phyloP scores from a whole-genome alignment of 495 filamentous ascomycete genomes.

The Trichoderma orchidacearum region DNA sequence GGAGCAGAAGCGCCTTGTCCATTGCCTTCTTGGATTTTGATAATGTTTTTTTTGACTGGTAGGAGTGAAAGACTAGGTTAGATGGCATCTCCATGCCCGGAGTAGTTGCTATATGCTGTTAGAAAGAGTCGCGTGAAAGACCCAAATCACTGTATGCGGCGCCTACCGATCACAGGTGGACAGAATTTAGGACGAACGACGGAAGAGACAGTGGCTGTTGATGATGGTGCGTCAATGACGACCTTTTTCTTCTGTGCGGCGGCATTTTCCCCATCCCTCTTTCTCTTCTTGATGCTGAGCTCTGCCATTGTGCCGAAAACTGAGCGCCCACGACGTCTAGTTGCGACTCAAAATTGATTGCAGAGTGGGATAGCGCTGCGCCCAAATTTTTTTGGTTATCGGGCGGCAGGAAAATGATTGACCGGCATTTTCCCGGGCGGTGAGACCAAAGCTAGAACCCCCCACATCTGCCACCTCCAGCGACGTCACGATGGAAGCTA shows the following conservation, averaged over 20 bases:
- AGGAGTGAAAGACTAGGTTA: slow-evolving; percentile 47
- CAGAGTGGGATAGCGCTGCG: slow-evolving; percentile 4
- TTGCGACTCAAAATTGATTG: background rate
- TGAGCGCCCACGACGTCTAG: background rate
- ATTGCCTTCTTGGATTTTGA: slow-evolving; percentile 31
- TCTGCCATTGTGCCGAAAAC: slow-evolving; percentile 31
- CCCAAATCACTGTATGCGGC: background rate
- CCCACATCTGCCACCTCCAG: background rate
- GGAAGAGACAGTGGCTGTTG: slow-evolving; percentile 40
- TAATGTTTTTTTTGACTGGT: slow-evolving; percentile 15
- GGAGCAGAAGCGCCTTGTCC: slow-evolving; percentile 50
- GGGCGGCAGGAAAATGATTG: slow-evolving; percentile 4
- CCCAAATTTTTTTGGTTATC: slow-evolving; percentile 2
- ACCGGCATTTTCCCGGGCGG: slow-evolving; percentile 1
- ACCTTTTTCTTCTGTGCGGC: slow-evolving; percentile 46
- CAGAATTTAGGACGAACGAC: slow-evolving; percentile 42
- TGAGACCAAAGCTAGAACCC: background rate
- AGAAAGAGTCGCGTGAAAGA: background rate
- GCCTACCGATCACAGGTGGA: slow-evolving; percentile 53
- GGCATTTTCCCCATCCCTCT: slow-evolving; percentile 42
- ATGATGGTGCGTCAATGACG: slow-evolving; percentile 33
- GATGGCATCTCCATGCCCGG: slow-evolving; percentile 49
- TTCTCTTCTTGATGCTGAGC: slow-evolving; percentile 57
- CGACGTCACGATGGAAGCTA: background rate
- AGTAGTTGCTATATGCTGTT: slow-evolving; percentile 39